These are phyloP conservation scores for Lactifluus rugatus DNA, from an alignment of 768 basidiomycete genomes.

Conservation along the genomic window DNA sequence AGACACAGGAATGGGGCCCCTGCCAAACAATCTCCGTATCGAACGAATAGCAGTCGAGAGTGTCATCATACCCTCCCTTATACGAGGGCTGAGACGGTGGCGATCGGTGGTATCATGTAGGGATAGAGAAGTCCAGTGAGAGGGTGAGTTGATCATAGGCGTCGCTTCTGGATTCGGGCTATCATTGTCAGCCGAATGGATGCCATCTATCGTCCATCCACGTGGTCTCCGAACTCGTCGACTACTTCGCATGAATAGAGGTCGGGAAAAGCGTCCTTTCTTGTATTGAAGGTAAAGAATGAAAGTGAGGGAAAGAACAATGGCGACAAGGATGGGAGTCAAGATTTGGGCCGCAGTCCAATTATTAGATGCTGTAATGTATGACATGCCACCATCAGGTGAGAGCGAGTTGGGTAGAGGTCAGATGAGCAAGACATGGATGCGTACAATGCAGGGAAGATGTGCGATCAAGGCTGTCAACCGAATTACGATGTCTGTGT, in stretches of 20 bases:
- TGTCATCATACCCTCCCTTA: background rate
- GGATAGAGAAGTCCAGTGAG: background rate
- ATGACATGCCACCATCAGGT: constrained; percentile 9
- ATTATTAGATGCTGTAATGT: constrained; percentile 11
- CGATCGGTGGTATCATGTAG: background rate
- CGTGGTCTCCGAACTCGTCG: constrained; percentile 2
- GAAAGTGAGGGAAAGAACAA: background rate
- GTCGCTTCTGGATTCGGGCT: constrained; percentile 7
- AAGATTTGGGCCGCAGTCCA: constrained; percentile 9
- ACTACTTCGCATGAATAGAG: constrained; percentile 1
- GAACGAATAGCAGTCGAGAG: constrained; percentile 1
- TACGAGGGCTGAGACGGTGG: background rate
- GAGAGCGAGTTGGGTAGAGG: background rate
- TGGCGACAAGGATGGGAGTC: constrained; percentile 2
- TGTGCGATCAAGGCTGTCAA: background rate
- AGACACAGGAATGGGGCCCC: constrained; percentile 9
- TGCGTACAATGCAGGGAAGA: constrained; percentile 7
- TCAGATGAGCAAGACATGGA: background rate
- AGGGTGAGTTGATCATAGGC: constrained; percentile 3
- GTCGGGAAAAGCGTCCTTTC: constrained; percentile 1
- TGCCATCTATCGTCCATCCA: background rate
- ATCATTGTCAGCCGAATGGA: too few species aligned
- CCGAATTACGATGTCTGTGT: constrained; percentile 1
- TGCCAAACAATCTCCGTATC: constrained; percentile 5
- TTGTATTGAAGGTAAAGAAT: background rate